Evolutionary conservation across 2,329 filamentous ascomycete genomes (phyloP).

Genomic region (Aspergillus floridensis): DNA sequence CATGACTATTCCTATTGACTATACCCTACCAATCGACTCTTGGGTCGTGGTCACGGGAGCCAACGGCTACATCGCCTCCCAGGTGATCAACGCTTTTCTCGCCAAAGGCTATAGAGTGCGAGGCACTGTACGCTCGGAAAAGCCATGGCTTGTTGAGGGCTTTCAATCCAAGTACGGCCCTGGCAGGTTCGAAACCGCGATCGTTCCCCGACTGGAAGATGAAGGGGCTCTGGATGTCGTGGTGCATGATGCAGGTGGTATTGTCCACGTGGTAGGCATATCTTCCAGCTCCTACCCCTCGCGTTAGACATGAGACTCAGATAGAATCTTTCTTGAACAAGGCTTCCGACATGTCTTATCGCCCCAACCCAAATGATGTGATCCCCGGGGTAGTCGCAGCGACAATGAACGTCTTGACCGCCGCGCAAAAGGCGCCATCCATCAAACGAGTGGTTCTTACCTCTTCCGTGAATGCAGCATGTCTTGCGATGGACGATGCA

Average conservation of each 20-base stretch:
- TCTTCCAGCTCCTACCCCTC: too few relatives aligned
- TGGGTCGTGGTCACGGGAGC: slow-evolving; percentile 48
- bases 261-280: slow-evolving; percentile 20
- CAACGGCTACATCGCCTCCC: slow-evolving; percentile 47
- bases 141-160: slow-evolving; percentile 35
- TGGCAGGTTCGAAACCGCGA: slow-evolving; percentile 37
- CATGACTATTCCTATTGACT: background rate
- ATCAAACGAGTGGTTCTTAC: too few relatives aligned
- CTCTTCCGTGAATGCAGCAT: too few relatives aligned
- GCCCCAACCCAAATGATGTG: slow-evolving; percentile 42
- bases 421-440: too few relatives aligned
- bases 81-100: slow-evolving; percentile 44
- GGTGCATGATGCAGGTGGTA: slow-evolving; percentile 37
- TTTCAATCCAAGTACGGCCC: slow-evolving; percentile 30
- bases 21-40: background rate
- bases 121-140: slow-evolving; percentile 44
- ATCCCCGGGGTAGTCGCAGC: too few relatives aligned
- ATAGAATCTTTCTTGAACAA: background rate
- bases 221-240: slow-evolving; percentile 41
- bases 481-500: slow-evolving; percentile 11
- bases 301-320: too few relatives aligned
- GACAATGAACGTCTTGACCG: too few relatives aligned
- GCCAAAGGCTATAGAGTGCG: slow-evolving; percentile 44
- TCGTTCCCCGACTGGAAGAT: slow-evolving; percentile 40
- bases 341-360: slow-evolving; percentile 28